A percentile compares a stretch with the other conserved stretches of the same genome.
phyloP scores from a whole-genome alignment of 2,329 filamentous ascomycete genomes.

The Cercospora zeae-maydis region DNA sequence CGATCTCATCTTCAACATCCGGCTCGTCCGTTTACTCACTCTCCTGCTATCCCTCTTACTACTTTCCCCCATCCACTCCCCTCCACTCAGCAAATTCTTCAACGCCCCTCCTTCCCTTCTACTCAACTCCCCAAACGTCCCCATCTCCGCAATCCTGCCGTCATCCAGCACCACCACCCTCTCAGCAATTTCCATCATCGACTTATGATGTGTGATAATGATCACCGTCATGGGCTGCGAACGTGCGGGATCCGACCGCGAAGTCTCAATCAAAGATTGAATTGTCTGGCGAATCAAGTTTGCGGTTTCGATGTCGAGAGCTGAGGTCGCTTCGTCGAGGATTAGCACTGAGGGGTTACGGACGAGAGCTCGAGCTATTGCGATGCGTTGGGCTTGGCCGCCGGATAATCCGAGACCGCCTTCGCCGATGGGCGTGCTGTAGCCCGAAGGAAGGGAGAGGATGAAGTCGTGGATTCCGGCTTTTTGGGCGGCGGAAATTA shows the following conservation, averaged over 20 bases:
- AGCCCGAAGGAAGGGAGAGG: constrained; percentile 64
- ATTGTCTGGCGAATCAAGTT: constrained; percentile 63
- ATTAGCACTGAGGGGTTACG: constrained; percentile 69
- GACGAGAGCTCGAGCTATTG: constrained; percentile 74
- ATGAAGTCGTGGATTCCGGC: constrained; percentile 78
- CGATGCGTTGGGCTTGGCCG: constrained; percentile 77
- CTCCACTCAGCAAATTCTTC: constrained; percentile 40
- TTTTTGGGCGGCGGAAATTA: constrained; percentile 50
- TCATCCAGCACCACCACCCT: constrained; percentile 68
- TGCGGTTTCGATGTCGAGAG: constrained; percentile 68
- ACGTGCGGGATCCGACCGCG: background rate
- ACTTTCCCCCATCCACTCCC: constrained; percentile 28
- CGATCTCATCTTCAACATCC: constrained; percentile 6
- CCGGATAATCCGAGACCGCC: constrained; percentile 71
- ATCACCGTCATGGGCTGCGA: constrained; percentile 60
- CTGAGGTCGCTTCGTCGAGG: constrained; percentile 82
- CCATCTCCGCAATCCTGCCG: constrained; percentile 64
- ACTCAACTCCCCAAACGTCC: constrained; percentile 61
- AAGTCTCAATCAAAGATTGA: constrained; percentile 45
- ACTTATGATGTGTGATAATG: constrained; percentile 73
- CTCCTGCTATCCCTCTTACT: constrained; percentile 5
- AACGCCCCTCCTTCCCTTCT: constrained; percentile 34
- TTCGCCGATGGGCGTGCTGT: constrained; percentile 71
- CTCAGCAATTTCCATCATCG: constrained; percentile 84
- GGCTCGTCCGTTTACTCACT: background rate